Conservation (phyloP, 805 yeast species). For the Ogataea sp. region DNA sequence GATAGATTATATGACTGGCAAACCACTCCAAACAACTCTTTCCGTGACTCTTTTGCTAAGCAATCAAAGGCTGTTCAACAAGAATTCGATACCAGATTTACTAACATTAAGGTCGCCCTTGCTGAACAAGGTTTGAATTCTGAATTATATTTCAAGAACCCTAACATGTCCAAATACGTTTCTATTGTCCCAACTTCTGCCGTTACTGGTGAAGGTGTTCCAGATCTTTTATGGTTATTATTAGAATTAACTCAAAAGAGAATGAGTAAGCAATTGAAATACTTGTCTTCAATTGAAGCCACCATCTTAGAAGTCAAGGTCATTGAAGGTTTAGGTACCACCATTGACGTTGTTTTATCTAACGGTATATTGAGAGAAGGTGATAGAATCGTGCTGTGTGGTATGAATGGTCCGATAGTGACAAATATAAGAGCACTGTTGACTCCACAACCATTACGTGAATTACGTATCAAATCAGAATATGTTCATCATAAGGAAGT, state of each 20-base stretch:
- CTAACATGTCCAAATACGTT: slow-evolving; percentile 86
- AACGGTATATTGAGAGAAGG: slow-evolving; percentile 95
- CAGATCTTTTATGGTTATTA: slow-evolving; percentile 92
- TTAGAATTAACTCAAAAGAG: slow-evolving; percentile 95
- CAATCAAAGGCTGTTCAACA: slow-evolving; percentile 82
- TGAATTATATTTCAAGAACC: slow-evolving; percentile 92
- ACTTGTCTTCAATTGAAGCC: slow-evolving; percentile 88
- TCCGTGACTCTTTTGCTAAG: slow-evolving; percentile 84
- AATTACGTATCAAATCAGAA: slow-evolving; percentile 92
- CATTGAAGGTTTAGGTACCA: slow-evolving; percentile 96
- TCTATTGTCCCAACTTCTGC: slow-evolving; percentile 98
- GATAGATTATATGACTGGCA: slow-evolving; percentile 98
- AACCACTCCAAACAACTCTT: slow-evolving; percentile 80
- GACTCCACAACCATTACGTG: slow-evolving; percentile 97
- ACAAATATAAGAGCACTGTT: slow-evolving; percentile 92
- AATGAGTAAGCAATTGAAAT: slow-evolving; percentile 98
- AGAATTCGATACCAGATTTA: slow-evolving; percentile 84
- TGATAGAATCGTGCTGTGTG: slow-evolving; percentile 92
- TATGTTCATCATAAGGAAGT: slow-evolving; percentile 96
- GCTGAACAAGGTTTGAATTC: slow-evolving; percentile 99
- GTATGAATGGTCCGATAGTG: slow-evolving; percentile 96
- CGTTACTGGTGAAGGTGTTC: slow-evolving; percentile 99
- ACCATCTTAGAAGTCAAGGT: slow-evolving; percentile 97
- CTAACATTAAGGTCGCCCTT: slow-evolving; percentile 78
- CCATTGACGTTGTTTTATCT: slow-evolving; percentile 96